A percentile compares a stretch with the other conserved stretches of the same genome.
phyloP scores from a whole-genome alignment of 306 rosid species.

The Casuarina cunninghamiana region DNA sequence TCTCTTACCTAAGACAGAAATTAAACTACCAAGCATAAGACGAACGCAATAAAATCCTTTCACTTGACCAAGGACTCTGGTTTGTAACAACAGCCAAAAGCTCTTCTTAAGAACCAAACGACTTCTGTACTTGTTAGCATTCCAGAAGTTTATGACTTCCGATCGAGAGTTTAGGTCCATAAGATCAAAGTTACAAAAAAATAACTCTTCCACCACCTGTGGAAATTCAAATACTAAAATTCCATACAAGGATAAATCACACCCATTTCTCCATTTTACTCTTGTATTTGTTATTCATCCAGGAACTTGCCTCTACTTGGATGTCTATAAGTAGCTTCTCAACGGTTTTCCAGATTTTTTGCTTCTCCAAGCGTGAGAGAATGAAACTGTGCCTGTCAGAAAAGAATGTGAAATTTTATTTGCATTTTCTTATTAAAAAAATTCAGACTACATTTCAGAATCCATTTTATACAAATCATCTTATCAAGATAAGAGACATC shows the following conservation, averaged over 20 bases:
- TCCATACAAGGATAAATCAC: constrained; percentile 10
- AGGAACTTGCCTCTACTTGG: constrained; percentile 92
- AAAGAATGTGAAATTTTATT: constrained; percentile 21
- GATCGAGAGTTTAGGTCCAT: neutral
- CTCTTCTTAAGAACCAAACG: neutral
- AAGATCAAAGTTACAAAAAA: neutral
- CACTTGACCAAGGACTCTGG: neutral
- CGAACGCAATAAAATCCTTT: constrained; percentile 1
- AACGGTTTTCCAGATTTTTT: constrained; percentile 81
- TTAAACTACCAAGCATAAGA: neutral
- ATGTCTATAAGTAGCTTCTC: constrained; percentile 90
- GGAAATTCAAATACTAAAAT: constrained; percentile 17
- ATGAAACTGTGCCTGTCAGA: constrained; percentile 86
- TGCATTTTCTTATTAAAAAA: constrained; percentile 17
- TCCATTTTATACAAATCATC: neutral
- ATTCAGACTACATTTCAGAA: neutral
- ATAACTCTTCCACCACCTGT: neutral
- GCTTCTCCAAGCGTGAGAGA: constrained; percentile 68
- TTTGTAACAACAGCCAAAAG: neutral
- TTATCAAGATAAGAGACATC: neutral
- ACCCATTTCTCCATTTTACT: constrained; percentile 14
- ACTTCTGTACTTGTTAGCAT: neutral
- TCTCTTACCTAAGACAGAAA: constrained; percentile 73
- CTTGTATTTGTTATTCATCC: constrained; percentile 13
- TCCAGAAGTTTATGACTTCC: neutral